Base-by-base conservation (phyloP, 164 flowering plant species). In the Stephania yunnanensis region DNA sequence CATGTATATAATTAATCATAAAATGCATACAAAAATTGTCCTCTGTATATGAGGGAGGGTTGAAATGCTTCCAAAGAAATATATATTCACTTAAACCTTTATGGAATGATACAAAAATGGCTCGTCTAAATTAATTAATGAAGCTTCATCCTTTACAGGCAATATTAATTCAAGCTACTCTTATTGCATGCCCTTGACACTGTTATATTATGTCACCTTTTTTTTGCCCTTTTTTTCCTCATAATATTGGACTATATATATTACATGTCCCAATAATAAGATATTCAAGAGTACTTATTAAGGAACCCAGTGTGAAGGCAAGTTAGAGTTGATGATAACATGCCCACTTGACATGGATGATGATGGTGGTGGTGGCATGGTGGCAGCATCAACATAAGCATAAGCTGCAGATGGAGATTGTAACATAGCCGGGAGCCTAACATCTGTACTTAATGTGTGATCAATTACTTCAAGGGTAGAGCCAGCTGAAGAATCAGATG, bases 311-410 rank as follows among this genome's bases (percentile, higher is more conserved):
- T 78, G 76, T 72, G 78, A 73, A 76, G 77, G 72, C 45, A 79
- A 50, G 76, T 22, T 81, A 73, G 87, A 84, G 86, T 80, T 85
- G 71, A 79, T 58, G 31, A 74, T 72, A 79, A 79, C 67, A 71
- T 76, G 80, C 66, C 70, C 76, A 69, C 81, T 48, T 74, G 77
- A 73, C 42, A 82, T 84, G 75, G 83, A 77, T 11, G 85, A 78
- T 29, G 81, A 70, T n/a, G 86, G 78, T 17, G 81, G 71, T 36
- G 79, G 77, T 17, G 84, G 78, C 58, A 81, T 71, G 77, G 86
- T 78, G 70, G 80, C 67, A 46, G 80, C 74, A 58, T 84, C 84
- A 44, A 82, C 73, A 77, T 67, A 78, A 31, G 10, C 7, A 36
- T 58, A 58, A 17, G n/a, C 20, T 58, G 70, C 5, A 25, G 42